Evolutionary conservation across 2,329 filamentous ascomycete genomes (phyloP).

Genomic region (Pseudogymnoascus sp.): DNA sequence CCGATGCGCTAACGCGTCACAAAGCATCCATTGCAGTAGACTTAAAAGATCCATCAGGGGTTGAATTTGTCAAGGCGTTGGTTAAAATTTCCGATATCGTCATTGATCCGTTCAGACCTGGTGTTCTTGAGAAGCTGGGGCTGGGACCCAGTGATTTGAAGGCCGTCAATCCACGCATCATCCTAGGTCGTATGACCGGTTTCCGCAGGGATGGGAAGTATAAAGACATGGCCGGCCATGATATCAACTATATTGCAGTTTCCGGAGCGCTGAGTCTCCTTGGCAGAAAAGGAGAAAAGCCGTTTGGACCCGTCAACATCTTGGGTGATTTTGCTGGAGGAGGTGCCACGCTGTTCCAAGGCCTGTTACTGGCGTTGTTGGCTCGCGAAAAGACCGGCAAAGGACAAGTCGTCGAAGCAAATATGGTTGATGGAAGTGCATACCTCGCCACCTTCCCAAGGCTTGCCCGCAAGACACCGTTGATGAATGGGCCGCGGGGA

Average conservation of each 20-base stretch:
- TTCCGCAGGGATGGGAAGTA: constrained; percentile 86
- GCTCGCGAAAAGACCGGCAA: constrained; percentile 54
- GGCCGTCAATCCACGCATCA: constrained; percentile 62
- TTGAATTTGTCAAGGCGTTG: constrained; percentile 60
- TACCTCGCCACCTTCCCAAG: constrained; percentile 76
- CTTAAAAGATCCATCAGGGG: constrained; percentile 60
- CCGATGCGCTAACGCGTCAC: constrained; percentile 70
- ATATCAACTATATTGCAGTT: constrained; percentile 94
- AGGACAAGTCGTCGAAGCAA: constrained; percentile 88
- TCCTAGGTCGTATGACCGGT: constrained; percentile 82
- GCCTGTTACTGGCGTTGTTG: constrained; percentile 73
- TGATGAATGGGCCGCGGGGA: constrained; percentile 60
- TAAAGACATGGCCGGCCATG: constrained; percentile 81
- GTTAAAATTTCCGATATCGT: constrained; percentile 63
- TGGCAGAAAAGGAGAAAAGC: constrained; percentile 60
- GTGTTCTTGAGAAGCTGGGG: constrained; percentile 78
- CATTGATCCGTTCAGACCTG: constrained; percentile 89
- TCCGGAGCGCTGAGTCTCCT: constrained; percentile 72
- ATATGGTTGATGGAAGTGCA: constrained; percentile 87
- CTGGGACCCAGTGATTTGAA: constrained; percentile 64
- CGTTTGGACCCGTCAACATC: constrained; percentile 75
- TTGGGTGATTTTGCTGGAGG: constrained; percentile 89
- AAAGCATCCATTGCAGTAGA: constrained; percentile 77
- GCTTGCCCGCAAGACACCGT: constrained; percentile 53
- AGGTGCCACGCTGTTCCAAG: constrained; percentile 72